Evolutionary conservation across 768 basidiomycete species (phyloP).

Genomic region (Serendipita indica): DNA sequence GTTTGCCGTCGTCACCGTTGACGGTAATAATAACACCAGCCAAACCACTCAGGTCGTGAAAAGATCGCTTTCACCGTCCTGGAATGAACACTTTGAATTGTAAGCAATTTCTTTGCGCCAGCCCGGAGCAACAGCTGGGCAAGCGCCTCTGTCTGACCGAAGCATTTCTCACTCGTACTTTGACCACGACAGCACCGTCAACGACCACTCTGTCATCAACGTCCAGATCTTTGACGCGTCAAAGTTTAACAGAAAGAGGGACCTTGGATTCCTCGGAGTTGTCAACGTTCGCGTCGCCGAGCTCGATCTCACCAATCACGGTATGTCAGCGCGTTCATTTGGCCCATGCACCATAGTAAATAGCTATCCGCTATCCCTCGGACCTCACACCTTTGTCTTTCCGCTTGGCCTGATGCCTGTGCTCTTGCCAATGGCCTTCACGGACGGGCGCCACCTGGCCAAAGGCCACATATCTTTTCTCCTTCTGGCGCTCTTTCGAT

Average conservation of each 20-base stretch:
- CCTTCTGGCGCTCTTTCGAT: too few relatives aligned
- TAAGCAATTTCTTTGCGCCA: constrained; percentile 25
- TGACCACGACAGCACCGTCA: constrained; percentile 53
- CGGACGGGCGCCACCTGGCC: too few relatives aligned
- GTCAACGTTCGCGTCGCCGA: constrained; percentile 91
- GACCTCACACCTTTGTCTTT: neutral
- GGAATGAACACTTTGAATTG: constrained; percentile 99
- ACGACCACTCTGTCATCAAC: constrained; percentile 93
- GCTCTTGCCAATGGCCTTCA: too few relatives aligned
- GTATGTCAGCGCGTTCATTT: constrained; percentile 31
- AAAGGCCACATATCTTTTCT: too few relatives aligned
- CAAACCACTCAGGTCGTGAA: constrained; percentile 95
- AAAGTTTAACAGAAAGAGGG: constrained; percentile 87
- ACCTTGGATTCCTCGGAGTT: constrained; percentile 96
- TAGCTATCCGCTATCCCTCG: constrained; percentile 16
- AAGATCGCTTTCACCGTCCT: constrained; percentile 88
- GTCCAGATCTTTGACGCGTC: constrained; percentile 99
- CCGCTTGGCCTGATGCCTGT: neutral
- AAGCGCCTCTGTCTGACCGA: neutral
- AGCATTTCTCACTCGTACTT: neutral
- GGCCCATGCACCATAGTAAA: too few relatives aligned
- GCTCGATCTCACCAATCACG: constrained; percentile 83
- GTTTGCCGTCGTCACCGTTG: constrained; percentile 95
- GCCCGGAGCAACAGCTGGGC: neutral
- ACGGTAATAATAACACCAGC: constrained; percentile 71